Conservation (phyloP, 2,329 filamentous ascomycete genomes). For the Fusarium incarnatum region DNA sequence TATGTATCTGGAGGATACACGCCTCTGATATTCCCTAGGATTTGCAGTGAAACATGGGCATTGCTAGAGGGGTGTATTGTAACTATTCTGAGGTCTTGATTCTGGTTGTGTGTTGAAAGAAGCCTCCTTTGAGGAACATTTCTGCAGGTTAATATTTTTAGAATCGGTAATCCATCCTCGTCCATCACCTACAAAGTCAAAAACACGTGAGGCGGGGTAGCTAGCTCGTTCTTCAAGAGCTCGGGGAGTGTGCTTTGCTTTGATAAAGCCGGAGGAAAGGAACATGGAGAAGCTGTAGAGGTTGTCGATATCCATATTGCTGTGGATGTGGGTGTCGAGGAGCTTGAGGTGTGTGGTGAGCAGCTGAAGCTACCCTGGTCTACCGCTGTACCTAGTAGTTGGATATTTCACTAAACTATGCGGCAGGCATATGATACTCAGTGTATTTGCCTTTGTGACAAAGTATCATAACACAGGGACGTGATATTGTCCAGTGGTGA, state of each 20-base stretch:
- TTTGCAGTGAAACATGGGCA: constrained; percentile 14
- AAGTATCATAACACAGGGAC: not conserved
- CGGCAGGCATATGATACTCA: not conserved
- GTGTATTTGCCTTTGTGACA: not conserved
- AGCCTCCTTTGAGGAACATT: not conserved
- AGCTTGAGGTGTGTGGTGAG: constrained; percentile 20
- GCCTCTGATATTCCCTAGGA: constrained; percentile 14
- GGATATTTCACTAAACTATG: constrained; percentile 5
- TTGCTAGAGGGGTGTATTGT: constrained; percentile 13
- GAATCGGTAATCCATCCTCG: too few relatives aligned
- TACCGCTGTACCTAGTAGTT: not conserved
- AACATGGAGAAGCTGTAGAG: constrained; percentile 16
- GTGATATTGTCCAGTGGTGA: not conserved
- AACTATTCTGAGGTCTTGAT: not conserved
- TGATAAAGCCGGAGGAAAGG: constrained; percentile 20
- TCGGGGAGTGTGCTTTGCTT: constrained; percentile 19
- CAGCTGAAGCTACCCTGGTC: constrained; percentile 16
- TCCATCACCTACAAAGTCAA: not conserved
- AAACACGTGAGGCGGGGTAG: constrained; percentile 35
- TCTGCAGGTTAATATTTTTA: too few relatives aligned
- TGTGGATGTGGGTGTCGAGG: not conserved
- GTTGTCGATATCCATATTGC: not conserved
- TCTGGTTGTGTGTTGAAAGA: not conserved
- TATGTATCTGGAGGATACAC: constrained; percentile 2
- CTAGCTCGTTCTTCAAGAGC: constrained; percentile 9